Conservation (phyloP, 352 stramenopile genomes). For the Globisporangium polare region DNA sequence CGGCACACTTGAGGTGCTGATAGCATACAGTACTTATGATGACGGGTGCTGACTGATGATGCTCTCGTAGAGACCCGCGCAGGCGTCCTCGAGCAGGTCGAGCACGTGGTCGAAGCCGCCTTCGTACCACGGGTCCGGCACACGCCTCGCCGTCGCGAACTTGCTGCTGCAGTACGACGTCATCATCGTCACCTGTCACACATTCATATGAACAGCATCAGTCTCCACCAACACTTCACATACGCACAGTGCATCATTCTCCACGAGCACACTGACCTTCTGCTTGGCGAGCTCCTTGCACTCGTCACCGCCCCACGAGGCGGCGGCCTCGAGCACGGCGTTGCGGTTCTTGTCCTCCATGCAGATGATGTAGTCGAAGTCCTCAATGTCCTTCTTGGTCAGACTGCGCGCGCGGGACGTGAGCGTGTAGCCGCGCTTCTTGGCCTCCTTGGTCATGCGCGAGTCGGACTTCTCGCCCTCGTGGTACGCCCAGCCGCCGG, state of each 20-base stretch:
- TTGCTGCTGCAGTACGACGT: conserved; percentile 66
- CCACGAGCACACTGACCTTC: conserved; percentile 36
- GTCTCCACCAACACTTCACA: background rate
- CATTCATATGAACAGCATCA: background rate
- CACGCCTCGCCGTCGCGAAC: conserved; percentile 51
- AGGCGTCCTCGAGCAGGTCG: conserved; percentile 87
- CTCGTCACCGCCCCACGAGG: conserved; percentile 71
- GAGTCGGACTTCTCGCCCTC: conserved; percentile 77
- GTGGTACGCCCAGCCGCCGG: conserved; percentile 82
- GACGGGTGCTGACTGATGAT: conserved; percentile 19
- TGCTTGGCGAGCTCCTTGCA: conserved; percentile 40
- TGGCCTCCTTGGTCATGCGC: conserved; percentile 82
- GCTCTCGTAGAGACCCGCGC: conserved; percentile 66
- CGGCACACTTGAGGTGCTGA: too few species aligned
- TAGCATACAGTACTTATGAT: background rate
- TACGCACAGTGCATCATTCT: too few species aligned
- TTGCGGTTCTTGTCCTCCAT: conserved; percentile 86
- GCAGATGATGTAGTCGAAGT: conserved; percentile 88
- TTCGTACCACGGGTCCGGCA: conserved; percentile 86
- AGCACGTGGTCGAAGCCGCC: conserved; percentile 89
- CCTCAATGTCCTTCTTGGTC: conserved; percentile 58
- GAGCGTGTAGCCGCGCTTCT: conserved; percentile 80
- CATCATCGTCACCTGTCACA: conserved; percentile 75
- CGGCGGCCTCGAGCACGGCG: conserved; percentile 78
- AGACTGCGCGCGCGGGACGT: conserved; percentile 77